A percentile compares a stretch with the other conserved stretches of the same genome.
These are phyloP conservation scores for Suhomyces vadensis DNA, from an alignment of 805 yeast genomes.

Conservation along the genomic window DNA sequence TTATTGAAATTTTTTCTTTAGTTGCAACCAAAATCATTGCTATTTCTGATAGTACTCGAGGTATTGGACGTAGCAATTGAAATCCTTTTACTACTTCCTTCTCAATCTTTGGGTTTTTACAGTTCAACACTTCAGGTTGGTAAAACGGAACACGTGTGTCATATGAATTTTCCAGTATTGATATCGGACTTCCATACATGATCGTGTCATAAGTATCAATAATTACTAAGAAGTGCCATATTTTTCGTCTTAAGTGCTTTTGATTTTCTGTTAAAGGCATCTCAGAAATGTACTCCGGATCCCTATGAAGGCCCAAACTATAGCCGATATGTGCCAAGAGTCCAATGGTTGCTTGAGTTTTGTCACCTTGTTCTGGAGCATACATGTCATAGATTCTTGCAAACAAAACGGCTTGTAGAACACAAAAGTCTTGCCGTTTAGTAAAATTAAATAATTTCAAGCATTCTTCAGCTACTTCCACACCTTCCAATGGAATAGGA, in stretches of 20 bases:
- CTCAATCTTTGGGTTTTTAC: slow-evolving; percentile 42
- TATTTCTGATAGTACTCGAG: slow-evolving; percentile 30
- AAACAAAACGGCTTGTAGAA: slow-evolving; percentile 21
- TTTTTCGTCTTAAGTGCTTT: slow-evolving; percentile 50
- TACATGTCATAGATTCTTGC: slow-evolving; percentile 12
- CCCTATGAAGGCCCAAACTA: slow-evolving; percentile 38
- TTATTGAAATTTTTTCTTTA: slow-evolving; percentile 35
- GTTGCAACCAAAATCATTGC: slow-evolving; percentile 36
- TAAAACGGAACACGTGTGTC: slow-evolving; percentile 54
- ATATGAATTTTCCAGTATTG: slow-evolving; percentile 21
- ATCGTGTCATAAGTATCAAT: slow-evolving; percentile 44
- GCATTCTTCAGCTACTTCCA: slow-evolving; percentile 17
- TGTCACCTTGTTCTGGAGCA: slow-evolving; percentile 18
- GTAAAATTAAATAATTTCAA: slow-evolving; percentile 13
- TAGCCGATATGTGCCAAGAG: slow-evolving; percentile 38
- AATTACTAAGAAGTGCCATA: slow-evolving; percentile 54
- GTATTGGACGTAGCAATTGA: slow-evolving; percentile 29
- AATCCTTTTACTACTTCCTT: slow-evolving; percentile 37
- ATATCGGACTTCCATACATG: slow-evolving; percentile 19
- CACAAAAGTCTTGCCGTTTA: slow-evolving; percentile 13
- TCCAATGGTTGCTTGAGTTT: slow-evolving; percentile 17
- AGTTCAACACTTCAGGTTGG: slow-evolving; percentile 35
- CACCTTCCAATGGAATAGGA: slow-evolving; percentile 19
- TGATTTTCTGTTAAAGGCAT: slow-evolving; percentile 12
- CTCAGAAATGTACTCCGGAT: slow-evolving; percentile 33